phyloP scores from a whole-genome alignment of 495 filamentous ascomycete species.

The Neurospora sp. region DNA sequence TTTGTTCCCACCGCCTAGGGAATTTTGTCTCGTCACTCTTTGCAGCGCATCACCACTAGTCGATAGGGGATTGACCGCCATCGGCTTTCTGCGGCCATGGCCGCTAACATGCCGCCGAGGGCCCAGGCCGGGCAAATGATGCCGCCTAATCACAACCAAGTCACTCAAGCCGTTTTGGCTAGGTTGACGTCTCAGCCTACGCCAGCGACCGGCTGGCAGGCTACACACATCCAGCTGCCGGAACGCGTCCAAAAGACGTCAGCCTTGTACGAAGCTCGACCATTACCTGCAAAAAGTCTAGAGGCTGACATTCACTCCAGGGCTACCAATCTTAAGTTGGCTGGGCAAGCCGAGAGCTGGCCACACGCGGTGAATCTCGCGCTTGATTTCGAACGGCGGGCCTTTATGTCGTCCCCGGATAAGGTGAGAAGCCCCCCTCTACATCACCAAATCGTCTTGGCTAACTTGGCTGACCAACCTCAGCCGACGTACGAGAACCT shows the following conservation, averaged over 20 bases:
- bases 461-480: conserved; percentile 1
- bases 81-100: conserved; percentile 31
- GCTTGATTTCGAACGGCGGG: conserved; percentile 31
- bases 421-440: conserved; percentile 24
- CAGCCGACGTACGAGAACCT: conserved; percentile 31
- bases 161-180: conserved; percentile 3
- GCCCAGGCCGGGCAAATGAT: conserved; percentile 24
- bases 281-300: not conserved
- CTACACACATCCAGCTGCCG: conserved; percentile 10
- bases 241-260: conserved; percentile 24
- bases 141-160: conserved; percentile 16
- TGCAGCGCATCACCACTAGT: not conserved
- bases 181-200: conserved; percentile 10
- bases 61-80: conserved; percentile 8
- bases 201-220: conserved; percentile 25
- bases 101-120: conserved; percentile 38
- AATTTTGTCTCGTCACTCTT: not conserved
- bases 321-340: not conserved
- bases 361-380: conserved; percentile 22
- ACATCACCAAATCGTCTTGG: conserved; percentile 6
- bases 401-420: conserved; percentile 29
- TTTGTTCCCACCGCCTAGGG: not conserved
- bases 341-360: conserved; percentile 5
- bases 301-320: not conserved
- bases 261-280: conserved; percentile 23